These are phyloP conservation scores for Zygotorulaspora chibaensis DNA, from an alignment of 805 yeast genomes.

Conservation along the genomic window DNA sequence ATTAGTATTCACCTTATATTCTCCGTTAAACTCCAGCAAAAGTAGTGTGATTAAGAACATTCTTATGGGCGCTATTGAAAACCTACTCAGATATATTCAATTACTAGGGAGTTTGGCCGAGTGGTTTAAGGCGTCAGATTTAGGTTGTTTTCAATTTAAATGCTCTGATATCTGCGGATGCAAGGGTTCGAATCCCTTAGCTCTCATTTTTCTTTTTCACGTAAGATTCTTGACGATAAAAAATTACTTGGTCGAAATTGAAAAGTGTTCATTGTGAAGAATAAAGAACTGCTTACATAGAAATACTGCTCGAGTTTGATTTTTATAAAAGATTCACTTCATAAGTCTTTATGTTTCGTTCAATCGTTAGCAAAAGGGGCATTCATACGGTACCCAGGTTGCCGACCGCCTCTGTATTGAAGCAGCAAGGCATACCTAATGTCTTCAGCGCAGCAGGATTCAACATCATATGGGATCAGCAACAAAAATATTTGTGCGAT, in stretches of 20 bases:
- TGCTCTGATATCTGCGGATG: constrained; percentile 44
- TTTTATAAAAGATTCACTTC: neutral
- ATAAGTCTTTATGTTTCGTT: constrained; percentile 18
- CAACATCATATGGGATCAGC: constrained; percentile 72
- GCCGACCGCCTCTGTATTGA: constrained; percentile 16
- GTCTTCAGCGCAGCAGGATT: constrained; percentile 48
- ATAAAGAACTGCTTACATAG: too few species aligned
- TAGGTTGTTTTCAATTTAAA: constrained; percentile 32
- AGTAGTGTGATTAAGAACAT: too few species aligned
- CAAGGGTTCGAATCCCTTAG: constrained; percentile 45
- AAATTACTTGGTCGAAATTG: neutral
- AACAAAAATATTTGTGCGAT: constrained; percentile 63
- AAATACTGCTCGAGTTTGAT: too few species aligned
- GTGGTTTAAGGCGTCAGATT: constrained; percentile 46
- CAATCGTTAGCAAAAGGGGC: constrained; percentile 22
- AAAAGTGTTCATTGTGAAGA: too few species aligned
- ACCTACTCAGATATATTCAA: neutral
- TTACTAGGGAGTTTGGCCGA: constrained; percentile 40
- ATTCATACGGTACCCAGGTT: constrained; percentile 34
- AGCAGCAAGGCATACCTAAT: constrained; percentile 27
- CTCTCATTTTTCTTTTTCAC: constrained; percentile 33
- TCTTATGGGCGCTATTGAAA: too few species aligned
- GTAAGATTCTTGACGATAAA: neutral
- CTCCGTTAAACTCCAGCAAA: too few species aligned
- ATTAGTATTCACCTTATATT: too few species aligned